These are phyloP conservation scores for Symbiodinium natans DNA, from an alignment of 73 alveolate genomes.

Conservation along the genomic window DNA sequence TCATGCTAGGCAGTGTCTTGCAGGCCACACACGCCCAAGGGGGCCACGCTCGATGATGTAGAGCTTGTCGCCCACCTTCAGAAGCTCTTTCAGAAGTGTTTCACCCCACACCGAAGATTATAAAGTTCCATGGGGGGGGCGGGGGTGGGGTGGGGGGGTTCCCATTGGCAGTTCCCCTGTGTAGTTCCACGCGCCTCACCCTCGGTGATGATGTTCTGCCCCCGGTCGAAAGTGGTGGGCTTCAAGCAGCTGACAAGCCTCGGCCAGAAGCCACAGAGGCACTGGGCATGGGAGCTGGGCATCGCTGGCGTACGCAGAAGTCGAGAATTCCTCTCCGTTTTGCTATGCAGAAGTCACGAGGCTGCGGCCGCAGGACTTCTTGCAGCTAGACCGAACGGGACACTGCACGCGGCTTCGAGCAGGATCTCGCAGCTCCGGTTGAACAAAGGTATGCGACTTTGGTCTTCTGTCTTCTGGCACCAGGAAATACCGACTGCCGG, in stretches of 20 bases:
- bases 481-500: no score
- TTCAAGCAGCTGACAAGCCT: slow-evolving; percentile 83
- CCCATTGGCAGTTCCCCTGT: background rate
- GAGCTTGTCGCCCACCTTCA: slow-evolving; percentile 75
- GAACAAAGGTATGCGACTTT: no score
- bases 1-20: no score
- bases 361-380: background rate
- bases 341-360: background rate
- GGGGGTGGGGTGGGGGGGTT: background rate
- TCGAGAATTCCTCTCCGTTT: no score
- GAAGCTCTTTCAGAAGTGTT: no score
- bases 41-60: slow-evolving; percentile 73
- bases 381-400: background rate
- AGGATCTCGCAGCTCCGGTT: no score
- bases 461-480: no score
- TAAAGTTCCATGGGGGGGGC: background rate
- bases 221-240: slow-evolving; percentile 56
- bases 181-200: slow-evolving; percentile 17
- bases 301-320: no score
- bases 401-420: no score
- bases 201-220: slow-evolving; percentile 72
- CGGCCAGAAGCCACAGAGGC: no score
- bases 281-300: no score
- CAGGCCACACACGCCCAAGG: background rate
- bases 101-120: background rate